Conservation (phyloP, 106 monocot species). For the Phalaenopsis aphrodite region DNA sequence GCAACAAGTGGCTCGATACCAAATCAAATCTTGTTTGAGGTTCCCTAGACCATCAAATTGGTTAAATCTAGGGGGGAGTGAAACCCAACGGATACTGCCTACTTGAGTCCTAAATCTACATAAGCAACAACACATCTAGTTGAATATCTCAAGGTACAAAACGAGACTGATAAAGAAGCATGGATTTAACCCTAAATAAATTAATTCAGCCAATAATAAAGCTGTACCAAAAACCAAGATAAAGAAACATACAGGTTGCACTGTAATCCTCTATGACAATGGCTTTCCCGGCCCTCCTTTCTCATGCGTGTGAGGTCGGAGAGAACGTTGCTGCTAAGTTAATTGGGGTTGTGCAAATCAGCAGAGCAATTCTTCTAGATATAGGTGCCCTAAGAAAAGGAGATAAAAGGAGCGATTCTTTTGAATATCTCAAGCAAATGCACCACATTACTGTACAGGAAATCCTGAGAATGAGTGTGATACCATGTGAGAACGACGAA, state of each 20-base stretch:
- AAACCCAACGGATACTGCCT: no score
- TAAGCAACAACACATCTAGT: no score
- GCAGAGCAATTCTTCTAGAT: slow-evolving; percentile 26
- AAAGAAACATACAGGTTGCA: slow-evolving; percentile 43
- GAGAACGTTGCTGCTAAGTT: slow-evolving; percentile 15
- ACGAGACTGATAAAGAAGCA: no score
- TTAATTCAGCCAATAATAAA: slow-evolving; percentile 1
- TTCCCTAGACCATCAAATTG: no score
- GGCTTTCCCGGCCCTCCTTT: slow-evolving; percentile 36
- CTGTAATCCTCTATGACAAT: slow-evolving; percentile 60
- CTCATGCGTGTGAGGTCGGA: slow-evolving; percentile 39
- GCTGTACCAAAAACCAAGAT: neutral
- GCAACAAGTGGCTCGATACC: no score
- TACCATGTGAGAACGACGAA: slow-evolving; percentile 29
- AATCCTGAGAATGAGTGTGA: neutral
- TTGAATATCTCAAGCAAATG: neutral
- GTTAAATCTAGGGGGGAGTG: no score
- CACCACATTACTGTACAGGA: neutral
- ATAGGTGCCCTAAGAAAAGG: slow-evolving; percentile 1
- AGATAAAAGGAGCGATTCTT: no score
- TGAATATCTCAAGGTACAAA: no score
- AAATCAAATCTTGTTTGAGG: slow-evolving; percentile 4
- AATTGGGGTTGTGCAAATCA: slow-evolving; percentile 29
- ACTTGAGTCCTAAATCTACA: no score
- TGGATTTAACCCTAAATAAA: neutral